phyloP scores from a whole-genome alignment of 805 yeast genomes.

The Tetrapisispora pingtungensis region DNA sequence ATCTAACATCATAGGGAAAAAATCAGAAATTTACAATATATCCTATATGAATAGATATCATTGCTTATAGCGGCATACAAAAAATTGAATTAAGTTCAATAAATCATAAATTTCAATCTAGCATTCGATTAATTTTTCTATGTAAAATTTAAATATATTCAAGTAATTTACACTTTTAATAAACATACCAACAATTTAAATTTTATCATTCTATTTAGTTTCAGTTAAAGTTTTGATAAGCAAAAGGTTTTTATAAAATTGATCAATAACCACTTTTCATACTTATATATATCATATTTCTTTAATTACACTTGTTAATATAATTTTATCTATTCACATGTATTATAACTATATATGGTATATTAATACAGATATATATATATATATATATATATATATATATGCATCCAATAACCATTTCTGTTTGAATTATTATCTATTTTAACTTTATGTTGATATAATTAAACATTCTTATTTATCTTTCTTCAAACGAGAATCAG shows the following conservation, averaged over 20 bases:
- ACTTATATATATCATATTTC: no score
- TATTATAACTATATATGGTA: background rate
- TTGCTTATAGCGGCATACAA: background rate
- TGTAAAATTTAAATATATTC: background rate
- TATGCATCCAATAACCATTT: background rate
- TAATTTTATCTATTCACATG: slow-evolving; percentile 1
- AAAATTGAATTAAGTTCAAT: background rate
- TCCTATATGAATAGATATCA: background rate
- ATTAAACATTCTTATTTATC: background rate
- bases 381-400: background rate
- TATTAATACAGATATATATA: no score
- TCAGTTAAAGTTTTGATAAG: no score
- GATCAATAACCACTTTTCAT: no score
- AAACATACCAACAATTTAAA: no score
- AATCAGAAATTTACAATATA: background rate
- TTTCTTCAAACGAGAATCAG: slow-evolving; percentile 48
- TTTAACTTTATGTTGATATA: background rate
- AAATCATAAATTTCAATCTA: background rate
- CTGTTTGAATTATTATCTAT: background rate
- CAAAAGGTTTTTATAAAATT: no score
- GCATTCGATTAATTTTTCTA: background rate
- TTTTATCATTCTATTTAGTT: no score
- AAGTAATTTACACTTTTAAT: background rate
- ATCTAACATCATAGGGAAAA: background rate
- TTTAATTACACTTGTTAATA: background rate